Base-by-base conservation (phyloP, 1,139 yeast genomes). In the Hansenula lynferdii region DNA sequence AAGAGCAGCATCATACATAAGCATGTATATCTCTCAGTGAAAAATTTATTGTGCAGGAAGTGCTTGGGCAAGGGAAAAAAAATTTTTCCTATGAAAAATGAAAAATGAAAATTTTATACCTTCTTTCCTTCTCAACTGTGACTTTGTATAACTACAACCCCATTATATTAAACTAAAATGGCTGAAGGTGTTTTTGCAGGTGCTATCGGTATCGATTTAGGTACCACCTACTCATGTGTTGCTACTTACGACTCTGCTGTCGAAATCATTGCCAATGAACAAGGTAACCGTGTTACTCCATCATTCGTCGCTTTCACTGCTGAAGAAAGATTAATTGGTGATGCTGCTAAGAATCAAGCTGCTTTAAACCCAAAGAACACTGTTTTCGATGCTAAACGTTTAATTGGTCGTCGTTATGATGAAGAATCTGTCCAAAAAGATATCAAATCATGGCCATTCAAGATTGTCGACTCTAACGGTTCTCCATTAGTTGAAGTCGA, bases 111-210 rank as follows among this genome's bases (percentile, higher is more conserved):
- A 11, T 28, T 28, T 37, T 22, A 27, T 35, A 28, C 32, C 15
- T 28, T 26, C 28, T n/a, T 17, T 16, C 28, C 25, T 28, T 18
- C n/a, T n/a, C n/a, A n/a, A 36, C 37, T 35, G 28, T 19, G 23
- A 28, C 30, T 31, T 40, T 41, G 38, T 39, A 37, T 36, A 28
- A 35, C 26, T 21, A 40, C 47, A 40, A 45, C 49, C 43, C 44
- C 49, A 48, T 45, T 48, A 44, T 44, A 45, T 49, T 38, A 42
- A 28, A 9, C 16, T 44, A 77, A 69, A 69, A 83, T 83, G 90
- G 86, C 90, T 82, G 97, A 90, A 82, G 96, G 96, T 85, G 95
- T 90, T 77, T 90, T 85, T 85, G 95, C 90, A 82, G 96, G 96
- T 82, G 97, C 97, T 76, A 89, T 90, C 77, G 97, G 98, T 81